Percentiles rank a stretch among this genome's conserved stretches.
Conservation (phyloP, 116 monocot genomes). For the Trichopus zeylanicus region DNA sequence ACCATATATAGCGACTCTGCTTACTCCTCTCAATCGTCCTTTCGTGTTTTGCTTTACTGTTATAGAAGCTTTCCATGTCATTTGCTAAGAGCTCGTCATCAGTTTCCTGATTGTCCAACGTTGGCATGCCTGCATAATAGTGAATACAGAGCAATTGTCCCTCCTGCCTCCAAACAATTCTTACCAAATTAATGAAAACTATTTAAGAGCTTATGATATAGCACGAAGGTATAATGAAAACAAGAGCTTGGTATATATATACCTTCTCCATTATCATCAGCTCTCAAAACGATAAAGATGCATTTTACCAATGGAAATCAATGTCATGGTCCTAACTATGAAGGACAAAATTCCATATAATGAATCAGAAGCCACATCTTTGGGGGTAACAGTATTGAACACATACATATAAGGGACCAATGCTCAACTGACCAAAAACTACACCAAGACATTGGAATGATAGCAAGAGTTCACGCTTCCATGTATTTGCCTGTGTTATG, state of each 20-base stretch:
- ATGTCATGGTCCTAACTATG: constrained; percentile 19
- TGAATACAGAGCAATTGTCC: constrained; percentile 24
- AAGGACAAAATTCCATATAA: constrained; percentile 22
- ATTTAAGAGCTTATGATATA: background rate
- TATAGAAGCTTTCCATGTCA: constrained; percentile 1
- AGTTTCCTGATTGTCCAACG: constrained; percentile 3
- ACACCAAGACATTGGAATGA: constrained; percentile 29
- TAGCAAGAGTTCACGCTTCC: constrained; percentile 8
- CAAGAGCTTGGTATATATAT: background rate
- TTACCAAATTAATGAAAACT: too few relatives aligned
- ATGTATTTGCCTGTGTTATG: constrained; percentile 8
- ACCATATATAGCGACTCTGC: constrained; percentile 11
- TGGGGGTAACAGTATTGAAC: background rate
- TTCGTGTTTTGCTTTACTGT: constrained; percentile 2
- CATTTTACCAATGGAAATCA: constrained; percentile 23
- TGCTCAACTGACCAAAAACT: constrained; percentile 24
- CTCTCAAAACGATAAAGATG: constrained; percentile 13
- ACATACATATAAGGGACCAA: constrained; percentile 24
- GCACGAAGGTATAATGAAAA: background rate
- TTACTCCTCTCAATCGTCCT: constrained; percentile 4
- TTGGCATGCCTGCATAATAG: constrained; percentile 14
- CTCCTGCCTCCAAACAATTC: constrained; percentile 13
- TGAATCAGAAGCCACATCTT: constrained; percentile 6
- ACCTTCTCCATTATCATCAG: constrained; percentile 32
- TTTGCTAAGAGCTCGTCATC: constrained; percentile 10